phyloP scores from a whole-genome alignment of 139 green algal species.

The Penium margaritaceum region DNA sequence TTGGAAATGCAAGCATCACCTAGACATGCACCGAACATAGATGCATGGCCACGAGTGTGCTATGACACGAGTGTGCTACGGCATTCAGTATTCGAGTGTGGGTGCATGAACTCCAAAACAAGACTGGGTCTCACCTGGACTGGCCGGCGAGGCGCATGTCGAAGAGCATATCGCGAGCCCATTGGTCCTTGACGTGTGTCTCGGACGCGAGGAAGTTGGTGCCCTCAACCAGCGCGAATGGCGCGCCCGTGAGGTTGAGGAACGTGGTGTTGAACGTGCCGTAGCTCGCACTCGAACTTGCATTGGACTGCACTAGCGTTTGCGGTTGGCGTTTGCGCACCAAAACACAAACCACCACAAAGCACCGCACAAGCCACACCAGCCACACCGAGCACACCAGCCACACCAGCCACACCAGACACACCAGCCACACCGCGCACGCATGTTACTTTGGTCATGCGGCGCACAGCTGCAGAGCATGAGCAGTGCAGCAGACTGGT shows the following conservation, averaged over 20 bases:
- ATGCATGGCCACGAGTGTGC: neutral
- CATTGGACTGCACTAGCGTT: neutral
- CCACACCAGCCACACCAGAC: too few species aligned
- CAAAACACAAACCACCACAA: neutral
- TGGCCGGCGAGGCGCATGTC: neutral
- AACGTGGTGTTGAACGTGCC: neutral
- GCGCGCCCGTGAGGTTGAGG: neutral
- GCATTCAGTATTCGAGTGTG: neutral
- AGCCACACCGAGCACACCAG: too few species aligned
- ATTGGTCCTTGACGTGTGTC: neutral
- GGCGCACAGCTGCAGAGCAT: too few species aligned
- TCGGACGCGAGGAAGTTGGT: constrained; percentile 19
- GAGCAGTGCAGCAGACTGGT: too few species aligned
- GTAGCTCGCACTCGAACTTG: neutral
- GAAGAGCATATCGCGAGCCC: neutral
- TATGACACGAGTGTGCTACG: neutral
- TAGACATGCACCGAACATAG: too few species aligned
- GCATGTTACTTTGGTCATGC: too few species aligned
- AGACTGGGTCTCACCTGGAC: neutral
- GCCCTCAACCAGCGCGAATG: constrained; percentile 24
- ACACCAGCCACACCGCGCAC: too few species aligned
- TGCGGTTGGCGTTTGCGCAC: neutral
- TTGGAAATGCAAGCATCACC: neutral
- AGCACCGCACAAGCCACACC: neutral
- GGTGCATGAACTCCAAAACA: neutral